These are phyloP conservation scores for Eucalyptus rudis DNA, from an alignment of 345 rosid genomes.

Conservation along the genomic window DNA sequence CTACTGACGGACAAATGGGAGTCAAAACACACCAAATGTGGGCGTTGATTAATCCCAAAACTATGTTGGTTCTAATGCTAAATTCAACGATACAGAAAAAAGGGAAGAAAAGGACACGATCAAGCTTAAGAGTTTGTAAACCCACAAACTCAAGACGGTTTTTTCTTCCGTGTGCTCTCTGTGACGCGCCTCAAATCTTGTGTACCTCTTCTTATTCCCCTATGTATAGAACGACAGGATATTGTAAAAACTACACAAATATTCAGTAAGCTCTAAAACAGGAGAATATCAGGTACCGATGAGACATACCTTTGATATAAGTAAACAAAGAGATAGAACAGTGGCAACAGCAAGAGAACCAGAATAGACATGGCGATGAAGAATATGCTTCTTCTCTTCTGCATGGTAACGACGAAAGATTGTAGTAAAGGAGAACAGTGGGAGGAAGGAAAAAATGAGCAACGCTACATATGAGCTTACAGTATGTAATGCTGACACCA, in stretches of 20 bases:
- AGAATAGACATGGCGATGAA: slow-evolving; percentile 34
- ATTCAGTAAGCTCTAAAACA: neutral
- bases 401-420: slow-evolving; percentile 1
- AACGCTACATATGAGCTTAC: neutral
- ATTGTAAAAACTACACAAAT: neutral
- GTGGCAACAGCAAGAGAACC: slow-evolving; percentile 43
- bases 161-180: slow-evolving; percentile 21
- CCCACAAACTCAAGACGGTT: slow-evolving; percentile 6
- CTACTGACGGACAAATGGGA: neutral
- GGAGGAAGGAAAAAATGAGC: neutral
- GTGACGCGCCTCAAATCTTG: slow-evolving; percentile 52
- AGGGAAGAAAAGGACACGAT: neutral
- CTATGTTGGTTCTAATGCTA: neutral
- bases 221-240: slow-evolving; percentile 1
- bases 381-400: slow-evolving; percentile 34
- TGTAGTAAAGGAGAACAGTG: neutral
- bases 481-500: neutral
- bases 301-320: slow-evolving; percentile 45
- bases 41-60: neutral
- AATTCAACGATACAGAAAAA: neutral
- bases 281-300: neutral
- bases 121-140: neutral
- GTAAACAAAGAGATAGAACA: slow-evolving; percentile 45
- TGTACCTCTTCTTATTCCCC: slow-evolving; percentile 48
- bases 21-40: neutral